A percentile compares a stretch with the other conserved stretches of the same genome.
Conservation (phyloP, 352 stramenopile genomes). For the Phytophthora nicotianae region DNA sequence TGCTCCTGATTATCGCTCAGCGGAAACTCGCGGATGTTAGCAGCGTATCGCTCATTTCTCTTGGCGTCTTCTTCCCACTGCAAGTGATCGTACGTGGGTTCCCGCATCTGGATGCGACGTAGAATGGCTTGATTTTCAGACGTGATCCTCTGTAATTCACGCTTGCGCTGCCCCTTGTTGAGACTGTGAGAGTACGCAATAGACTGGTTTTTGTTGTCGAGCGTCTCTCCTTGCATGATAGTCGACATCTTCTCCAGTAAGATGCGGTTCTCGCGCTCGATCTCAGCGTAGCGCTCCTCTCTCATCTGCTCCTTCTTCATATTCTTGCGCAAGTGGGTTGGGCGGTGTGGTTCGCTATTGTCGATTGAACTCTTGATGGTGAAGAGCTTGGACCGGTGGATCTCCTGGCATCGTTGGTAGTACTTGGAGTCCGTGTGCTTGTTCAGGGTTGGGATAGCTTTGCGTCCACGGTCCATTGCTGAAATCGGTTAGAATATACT, state of each 20-base stretch:
- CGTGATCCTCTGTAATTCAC: constrained; percentile 88
- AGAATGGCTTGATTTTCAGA: constrained; percentile 88
- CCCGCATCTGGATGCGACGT: constrained; percentile 88
- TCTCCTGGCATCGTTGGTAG: constrained; percentile 88
- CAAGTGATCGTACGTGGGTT: constrained; percentile 90
- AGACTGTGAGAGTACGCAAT: constrained; percentile 79
- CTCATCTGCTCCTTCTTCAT: constrained; percentile 97
- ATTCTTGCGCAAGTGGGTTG: constrained; percentile 94
- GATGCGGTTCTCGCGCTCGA: constrained; percentile 97
- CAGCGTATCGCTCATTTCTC: constrained; percentile 82
- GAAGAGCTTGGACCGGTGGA: constrained; percentile 80
- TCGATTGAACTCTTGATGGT: constrained; percentile 95
- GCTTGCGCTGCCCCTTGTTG: constrained; percentile 84
- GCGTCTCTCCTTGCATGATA: constrained; percentile 92
- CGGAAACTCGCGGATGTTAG: constrained; percentile 91
- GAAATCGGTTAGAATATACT: neutral
- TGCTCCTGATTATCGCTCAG: constrained; percentile 46
- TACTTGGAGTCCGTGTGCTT: constrained; percentile 88
- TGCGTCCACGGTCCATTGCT: constrained; percentile 82
- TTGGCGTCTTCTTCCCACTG: constrained; percentile 91
- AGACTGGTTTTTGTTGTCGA: constrained; percentile 89
- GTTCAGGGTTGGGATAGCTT: constrained; percentile 87
- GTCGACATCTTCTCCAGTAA: constrained; percentile 97
- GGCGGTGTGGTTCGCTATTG: constrained; percentile 91
- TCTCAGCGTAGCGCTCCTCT: constrained; percentile 94